Evolutionary conservation across 2,329 filamentous ascomycete species (phyloP).

Genomic region (Emydomyces testavorans): DNA sequence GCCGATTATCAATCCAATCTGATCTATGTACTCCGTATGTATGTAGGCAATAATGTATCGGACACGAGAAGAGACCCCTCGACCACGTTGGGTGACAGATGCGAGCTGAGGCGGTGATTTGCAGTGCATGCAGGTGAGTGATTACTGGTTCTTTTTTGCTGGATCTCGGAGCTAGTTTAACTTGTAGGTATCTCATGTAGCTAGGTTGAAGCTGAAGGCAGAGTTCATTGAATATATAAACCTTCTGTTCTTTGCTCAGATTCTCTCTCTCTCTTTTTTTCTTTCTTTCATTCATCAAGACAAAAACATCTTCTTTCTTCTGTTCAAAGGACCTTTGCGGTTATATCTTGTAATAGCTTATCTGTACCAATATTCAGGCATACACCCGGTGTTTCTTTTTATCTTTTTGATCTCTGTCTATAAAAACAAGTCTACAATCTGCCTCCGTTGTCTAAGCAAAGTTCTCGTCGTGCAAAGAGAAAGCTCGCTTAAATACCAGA

Average conservation of each 20-base stretch:
- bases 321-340: background rate
- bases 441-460: background rate
- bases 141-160: background rate
- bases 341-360: slow-evolving; percentile 10
- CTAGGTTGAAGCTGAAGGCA: background rate
- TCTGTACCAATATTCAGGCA: slow-evolving; percentile 6
- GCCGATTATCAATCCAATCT: background rate
- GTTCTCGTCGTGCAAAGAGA: background rate
- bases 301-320: slow-evolving; percentile 1
- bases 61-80: background rate
- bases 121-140: background rate
- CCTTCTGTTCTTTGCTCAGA: background rate
- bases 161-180: no score
- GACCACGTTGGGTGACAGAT: background rate
- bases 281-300: slow-evolving; percentile 5
- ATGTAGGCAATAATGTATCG: slow-evolving; percentile 1
- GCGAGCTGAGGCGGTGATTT: slow-evolving; percentile 5
- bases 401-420: background rate
- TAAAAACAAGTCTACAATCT: background rate
- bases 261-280: background rate
- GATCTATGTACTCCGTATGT: background rate
- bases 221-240: slow-evolving; percentile 5
- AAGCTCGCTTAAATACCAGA: background rate
- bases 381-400: background rate
- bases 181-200: background rate